Percentiles rank a stretch among this genome's conserved stretches.
Evolutionary conservation across 2,329 filamentous ascomycete species (phyloP).

Genomic region (Colletotrichum salicis): DNA sequence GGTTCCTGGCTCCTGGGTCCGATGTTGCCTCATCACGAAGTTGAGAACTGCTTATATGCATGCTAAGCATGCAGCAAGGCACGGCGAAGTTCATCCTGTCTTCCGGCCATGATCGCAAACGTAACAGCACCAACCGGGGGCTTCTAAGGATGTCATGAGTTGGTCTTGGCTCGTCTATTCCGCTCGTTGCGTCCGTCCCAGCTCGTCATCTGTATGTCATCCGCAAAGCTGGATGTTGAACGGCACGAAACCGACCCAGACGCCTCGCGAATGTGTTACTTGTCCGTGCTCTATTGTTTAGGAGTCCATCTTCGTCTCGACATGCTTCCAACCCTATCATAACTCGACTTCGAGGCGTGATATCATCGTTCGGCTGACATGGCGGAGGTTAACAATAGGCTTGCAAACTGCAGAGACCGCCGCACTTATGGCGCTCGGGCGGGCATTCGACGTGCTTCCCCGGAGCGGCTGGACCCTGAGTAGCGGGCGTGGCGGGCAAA

Average conservation of each 20-base stretch:
- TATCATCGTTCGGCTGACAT: not conserved
- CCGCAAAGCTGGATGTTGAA: not conserved
- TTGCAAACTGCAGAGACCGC: not conserved
- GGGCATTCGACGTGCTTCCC: slow-evolving; percentile 22
- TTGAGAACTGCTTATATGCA: not conserved
- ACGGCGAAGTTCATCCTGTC: slow-evolving; percentile 5
- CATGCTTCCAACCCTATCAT: not conserved
- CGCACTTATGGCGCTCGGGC: slow-evolving; percentile 3
- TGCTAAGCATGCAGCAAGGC: not conserved
- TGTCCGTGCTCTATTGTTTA: not conserved
- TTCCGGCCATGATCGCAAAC: slow-evolving; percentile 11
- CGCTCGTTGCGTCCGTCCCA: not conserved
- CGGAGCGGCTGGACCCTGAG: slow-evolving; percentile 25
- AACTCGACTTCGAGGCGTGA: not conserved
- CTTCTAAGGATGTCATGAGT: not conserved
- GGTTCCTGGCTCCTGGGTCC: not conserved
- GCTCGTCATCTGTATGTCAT: not conserved
- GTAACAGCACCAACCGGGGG: not conserved
- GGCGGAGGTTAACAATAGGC: not conserved
- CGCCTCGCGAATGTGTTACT: not conserved
- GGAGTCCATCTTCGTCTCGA: not conserved
- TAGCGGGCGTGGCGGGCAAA: slow-evolving; percentile 23
- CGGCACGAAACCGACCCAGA: not conserved
- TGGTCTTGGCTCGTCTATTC: too few species aligned
- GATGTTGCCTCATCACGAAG: not conserved